Base-by-base conservation (phyloP, 2,329 filamentous ascomycete genomes). In the Ophiostoma pallidulum region DNA sequence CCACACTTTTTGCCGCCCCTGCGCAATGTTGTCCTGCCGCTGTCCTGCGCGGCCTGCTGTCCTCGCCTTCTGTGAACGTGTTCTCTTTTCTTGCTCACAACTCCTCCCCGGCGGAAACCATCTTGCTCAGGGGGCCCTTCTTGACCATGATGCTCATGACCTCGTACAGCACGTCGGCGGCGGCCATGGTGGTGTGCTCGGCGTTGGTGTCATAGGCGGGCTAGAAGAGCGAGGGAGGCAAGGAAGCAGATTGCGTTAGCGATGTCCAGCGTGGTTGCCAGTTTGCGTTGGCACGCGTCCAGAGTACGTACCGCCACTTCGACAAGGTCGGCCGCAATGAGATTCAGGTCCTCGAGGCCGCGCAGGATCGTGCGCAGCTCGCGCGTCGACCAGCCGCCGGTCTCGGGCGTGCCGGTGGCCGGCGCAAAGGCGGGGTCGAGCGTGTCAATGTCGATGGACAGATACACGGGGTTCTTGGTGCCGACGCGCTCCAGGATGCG, bases 381-480 rank as follows among this genome's bases (percentile, higher is more conserved):
- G 28, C 84, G 68, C 0, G 84, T 87, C 2, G 77, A 80, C 83
- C 84, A 87, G 3, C 84, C 83, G 9, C 84, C 83, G 1, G 83
- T 86, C 69, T 87, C 83, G 1, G 83, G 84, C 0, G 84, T 87
- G 8, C 84, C 84, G 0, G 83, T 87, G 0, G 80, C 83, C 12
- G 83, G 84, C 0, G 84, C 84, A 56, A 86, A 91, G 5, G 86
- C 86, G 8, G 89, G 88, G 61, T 94, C 88, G 4, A 94, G 71
- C 0, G 86, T 89, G 60, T 94, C 88, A 57, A 94, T 94, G 60
- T 95, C 89, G 40, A 94, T 82, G 7, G 79, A 86, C 28, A 94
- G 66, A 60, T 94, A 94, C 0, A 92, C 84, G 0, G 86, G 86
- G 51, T 80, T 81, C 46, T 74, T 72, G 19, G 80, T 83, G 8